Evolutionary conservation across 352 stramenopile genomes (phyloP).

Genomic region (Phytophthora niederhauseri): DNA sequence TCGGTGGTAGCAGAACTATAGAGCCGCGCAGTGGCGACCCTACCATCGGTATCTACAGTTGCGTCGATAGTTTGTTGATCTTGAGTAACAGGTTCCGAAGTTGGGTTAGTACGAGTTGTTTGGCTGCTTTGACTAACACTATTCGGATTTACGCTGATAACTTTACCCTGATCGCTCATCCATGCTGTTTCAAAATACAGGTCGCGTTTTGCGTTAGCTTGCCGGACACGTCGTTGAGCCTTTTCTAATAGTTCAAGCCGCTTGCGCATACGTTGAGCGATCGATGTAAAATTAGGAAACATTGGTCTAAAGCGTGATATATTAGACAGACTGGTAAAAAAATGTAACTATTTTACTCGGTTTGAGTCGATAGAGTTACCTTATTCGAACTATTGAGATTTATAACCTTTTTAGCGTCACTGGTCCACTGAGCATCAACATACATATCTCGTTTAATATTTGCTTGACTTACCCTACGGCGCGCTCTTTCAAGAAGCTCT

Average conservation of each 20-base stretch:
- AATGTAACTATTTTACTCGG: background rate
- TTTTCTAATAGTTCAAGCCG: background rate
- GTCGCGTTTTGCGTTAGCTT: background rate
- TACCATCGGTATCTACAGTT: too few relatives aligned
- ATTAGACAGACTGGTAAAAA: background rate
- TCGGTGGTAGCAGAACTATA: too few relatives aligned
- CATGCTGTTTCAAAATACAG: too few relatives aligned
- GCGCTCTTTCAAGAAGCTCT: background rate
- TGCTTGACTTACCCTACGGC: background rate
- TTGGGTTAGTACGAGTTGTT: too few relatives aligned
- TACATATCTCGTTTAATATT: slow-evolving; percentile 4
- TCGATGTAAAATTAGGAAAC: slow-evolving; percentile 1
- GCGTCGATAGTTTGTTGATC: too few relatives aligned
- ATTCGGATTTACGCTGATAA: too few relatives aligned
- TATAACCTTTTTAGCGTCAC: background rate
- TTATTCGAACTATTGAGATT: background rate
- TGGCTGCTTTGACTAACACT: too few relatives aligned
- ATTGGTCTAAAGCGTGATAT: background rate
- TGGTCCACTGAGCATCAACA: background rate
- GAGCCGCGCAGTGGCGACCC: too few relatives aligned
- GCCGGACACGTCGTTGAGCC: background rate
- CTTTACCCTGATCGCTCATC: too few relatives aligned
- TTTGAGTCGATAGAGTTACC: background rate
- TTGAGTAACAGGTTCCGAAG: too few relatives aligned
- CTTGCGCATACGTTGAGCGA: background rate